Conservation (phyloP, 1,139 yeast genomes). For the Casaregolazyma lundiana region DNA sequence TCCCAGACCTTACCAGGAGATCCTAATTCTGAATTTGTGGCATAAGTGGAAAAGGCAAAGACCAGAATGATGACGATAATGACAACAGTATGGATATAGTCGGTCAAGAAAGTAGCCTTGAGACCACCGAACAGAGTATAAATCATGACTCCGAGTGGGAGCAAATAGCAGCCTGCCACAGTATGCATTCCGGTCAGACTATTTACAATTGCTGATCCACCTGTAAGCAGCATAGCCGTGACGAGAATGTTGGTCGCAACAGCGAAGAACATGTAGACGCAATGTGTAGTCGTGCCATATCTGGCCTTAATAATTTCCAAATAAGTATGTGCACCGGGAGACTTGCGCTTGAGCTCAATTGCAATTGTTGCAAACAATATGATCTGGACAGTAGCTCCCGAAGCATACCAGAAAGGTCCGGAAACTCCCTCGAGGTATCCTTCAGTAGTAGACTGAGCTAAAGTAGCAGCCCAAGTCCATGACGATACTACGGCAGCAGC, state of each 20-base stretch:
- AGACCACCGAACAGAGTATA: constrained; percentile 87
- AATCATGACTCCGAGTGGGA: constrained; percentile 77
- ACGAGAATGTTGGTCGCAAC: constrained; percentile 82
- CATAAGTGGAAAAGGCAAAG: constrained; percentile 34
- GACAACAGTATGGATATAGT: constrained; percentile 66
- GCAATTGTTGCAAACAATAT: constrained; percentile 69
- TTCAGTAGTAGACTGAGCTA: constrained; percentile 71
- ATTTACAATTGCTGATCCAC: constrained; percentile 76
- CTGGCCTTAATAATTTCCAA: constrained; percentile 64
- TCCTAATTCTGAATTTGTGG: constrained; percentile 61
- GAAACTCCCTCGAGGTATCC: constrained; percentile 73
- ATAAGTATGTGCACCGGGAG: constrained; percentile 58
- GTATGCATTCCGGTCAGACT: constrained; percentile 71
- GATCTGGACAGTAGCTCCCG: constrained; percentile 74
- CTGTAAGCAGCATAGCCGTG: constrained; percentile 73
- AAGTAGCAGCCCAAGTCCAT: constrained; percentile 94
- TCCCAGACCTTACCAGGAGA: constrained; percentile 82
- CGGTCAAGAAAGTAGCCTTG: constrained; percentile 85
- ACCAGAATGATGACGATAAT: constrained; percentile 38
- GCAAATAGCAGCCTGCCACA: constrained; percentile 72
- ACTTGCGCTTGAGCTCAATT: constrained; percentile 50
- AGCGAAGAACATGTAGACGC: constrained; percentile 69
- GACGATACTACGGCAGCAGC: constrained; percentile 85
- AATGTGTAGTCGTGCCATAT: constrained; percentile 67
- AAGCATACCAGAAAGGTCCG: constrained; percentile 71